These are phyloP conservation scores for Magnusiomyces ingens DNA, from an alignment of 1,139 yeast genomes.

Conservation along the genomic window DNA sequence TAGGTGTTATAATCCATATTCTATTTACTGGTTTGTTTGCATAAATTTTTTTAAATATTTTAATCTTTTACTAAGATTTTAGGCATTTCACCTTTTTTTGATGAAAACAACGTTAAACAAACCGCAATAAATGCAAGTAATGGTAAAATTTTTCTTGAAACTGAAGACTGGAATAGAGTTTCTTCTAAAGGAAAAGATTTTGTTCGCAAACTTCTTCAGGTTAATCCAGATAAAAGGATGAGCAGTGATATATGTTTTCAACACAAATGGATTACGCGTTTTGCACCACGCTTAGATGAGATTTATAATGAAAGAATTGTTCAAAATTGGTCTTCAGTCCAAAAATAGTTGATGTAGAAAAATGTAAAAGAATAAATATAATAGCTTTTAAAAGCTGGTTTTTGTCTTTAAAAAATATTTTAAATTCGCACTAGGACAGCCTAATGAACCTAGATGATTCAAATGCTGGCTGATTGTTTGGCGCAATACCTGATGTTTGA, in stretches of 20 bases:
- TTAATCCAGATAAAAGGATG: conserved; percentile 37
- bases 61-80: neutral
- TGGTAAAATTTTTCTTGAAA: conserved; percentile 40
- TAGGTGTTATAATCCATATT: conserved; percentile 54
- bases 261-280: conserved; percentile 45
- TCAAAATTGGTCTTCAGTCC: conserved; percentile 13
- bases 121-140: conserved; percentile 37
- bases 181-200: conserved; percentile 41
- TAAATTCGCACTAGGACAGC: no score
- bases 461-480: no score
- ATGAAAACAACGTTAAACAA: conserved; percentile 36
- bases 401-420: no score
- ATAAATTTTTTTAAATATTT: neutral
- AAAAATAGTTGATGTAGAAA: no score
- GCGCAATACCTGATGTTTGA: no score
- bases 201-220: conserved; percentile 37
- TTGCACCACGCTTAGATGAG: conserved; percentile 24
- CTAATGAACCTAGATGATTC: no score
- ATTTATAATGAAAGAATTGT: conserved; percentile 21
- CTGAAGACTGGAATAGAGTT: conserved; percentile 39
- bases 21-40: conserved; percentile 32
- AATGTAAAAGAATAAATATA: no score
- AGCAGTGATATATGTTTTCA: conserved; percentile 35
- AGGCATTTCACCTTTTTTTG: conserved; percentile 58
- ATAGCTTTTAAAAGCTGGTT: no score